Evolutionary conservation across 176 grass and related monocot genomes (phyloP), one percentile per base, ranked within the genome.

Genomic region (Musa beccarii): DNA sequence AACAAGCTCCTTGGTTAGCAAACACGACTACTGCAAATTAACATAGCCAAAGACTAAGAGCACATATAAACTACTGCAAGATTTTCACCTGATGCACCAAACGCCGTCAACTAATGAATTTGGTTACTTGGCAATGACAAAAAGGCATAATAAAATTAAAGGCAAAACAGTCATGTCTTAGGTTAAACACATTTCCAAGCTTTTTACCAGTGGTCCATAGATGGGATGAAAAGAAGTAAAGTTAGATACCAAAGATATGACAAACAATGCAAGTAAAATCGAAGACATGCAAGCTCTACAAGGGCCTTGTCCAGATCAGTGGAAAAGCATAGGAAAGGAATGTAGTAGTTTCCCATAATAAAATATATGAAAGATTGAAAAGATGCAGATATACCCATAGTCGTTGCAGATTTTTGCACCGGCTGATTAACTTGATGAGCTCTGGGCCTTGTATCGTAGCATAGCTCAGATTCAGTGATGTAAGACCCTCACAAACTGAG

Each of bases 381-480:
- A 11, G 13, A 78, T 65, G 70, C 24, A 77, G 61, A 49, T 74
- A 81, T 89, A 92, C 90, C 90, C 81, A 84, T 71, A 92, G 73
- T 29, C 75, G 61, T 69, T 72, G 81, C 28, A 92, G 66, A 57
- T 84, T 92, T 63, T 84, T 86, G 86, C 89, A 92, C 78, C 54
- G 80, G 72, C 86, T 82, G 66, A 92, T 82, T 68, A 92, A 78
- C 62, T 86, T 89, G 69, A 86, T 82, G 13, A 92, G 84, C 63
- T 89, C 86, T 12, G 76, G 84, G 16, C 84, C 80, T 79, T 80
- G 81, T 10, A 86, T 71, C 76, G 81, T 82, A 78, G 86, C 84
- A 28, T 92, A 89, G 56, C 86, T 89, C 76, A 92, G 72, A 76
- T 89, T 89, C 57, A 92, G 84, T 55, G 84, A 89, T 72, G 86